Conservation (phyloP, 2,329 filamentous ascomycete species). For the Dactylellina haptotyla region DNA sequence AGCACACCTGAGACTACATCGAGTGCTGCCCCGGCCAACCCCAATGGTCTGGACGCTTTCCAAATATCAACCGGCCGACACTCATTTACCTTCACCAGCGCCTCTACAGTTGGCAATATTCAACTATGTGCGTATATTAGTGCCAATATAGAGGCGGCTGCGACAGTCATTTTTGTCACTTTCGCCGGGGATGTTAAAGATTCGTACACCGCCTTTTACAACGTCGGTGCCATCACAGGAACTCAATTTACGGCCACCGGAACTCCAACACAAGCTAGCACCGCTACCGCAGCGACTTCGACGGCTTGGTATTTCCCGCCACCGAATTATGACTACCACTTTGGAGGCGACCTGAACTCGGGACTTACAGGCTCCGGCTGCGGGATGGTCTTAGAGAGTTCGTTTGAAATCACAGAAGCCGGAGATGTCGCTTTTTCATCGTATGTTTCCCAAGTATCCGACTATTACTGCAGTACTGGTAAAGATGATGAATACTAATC, state of each 20-base stretch:
- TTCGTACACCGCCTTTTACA: background rate
- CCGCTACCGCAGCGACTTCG: background rate
- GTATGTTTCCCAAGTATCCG: background rate
- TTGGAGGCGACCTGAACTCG: background rate
- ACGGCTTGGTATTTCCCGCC: slow-evolving; percentile 6
- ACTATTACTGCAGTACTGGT: background rate
- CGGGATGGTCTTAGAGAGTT: background rate
- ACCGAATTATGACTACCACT: background rate
- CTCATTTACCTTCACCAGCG: background rate
- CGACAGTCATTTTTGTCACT: background rate
- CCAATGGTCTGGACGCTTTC: background rate
- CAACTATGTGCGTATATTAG: slow-evolving; percentile 1
- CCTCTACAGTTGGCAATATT: background rate
- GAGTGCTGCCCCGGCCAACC: background rate
- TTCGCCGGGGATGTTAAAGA: background rate
- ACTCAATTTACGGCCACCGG: background rate
- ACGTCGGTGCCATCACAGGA: background rate
- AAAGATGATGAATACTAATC: background rate
- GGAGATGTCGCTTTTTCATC: background rate
- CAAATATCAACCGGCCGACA: background rate
- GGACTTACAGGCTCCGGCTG: background rate
- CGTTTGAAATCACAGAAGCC: background rate
- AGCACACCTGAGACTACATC: background rate
- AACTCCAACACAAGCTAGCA: background rate
- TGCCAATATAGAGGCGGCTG: background rate